Percentiles rank a stretch among this genome's conserved stretches.
Conservation (phyloP, 78 protist genomes). For the Protostelium mycophagum region DNA sequence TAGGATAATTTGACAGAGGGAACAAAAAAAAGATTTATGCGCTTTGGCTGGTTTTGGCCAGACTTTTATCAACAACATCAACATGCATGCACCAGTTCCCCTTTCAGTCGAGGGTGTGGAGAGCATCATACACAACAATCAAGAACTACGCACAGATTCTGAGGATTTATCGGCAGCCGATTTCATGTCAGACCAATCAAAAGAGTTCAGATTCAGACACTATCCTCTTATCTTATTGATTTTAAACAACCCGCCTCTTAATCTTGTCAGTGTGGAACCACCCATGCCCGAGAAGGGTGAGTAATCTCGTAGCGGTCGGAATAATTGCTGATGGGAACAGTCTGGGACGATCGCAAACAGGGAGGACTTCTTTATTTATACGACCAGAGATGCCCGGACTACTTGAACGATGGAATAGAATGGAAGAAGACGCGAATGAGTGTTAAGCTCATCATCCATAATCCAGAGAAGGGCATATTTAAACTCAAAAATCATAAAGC, state of each 20-base stretch:
- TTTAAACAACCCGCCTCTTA: not conserved
- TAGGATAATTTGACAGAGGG: too few species aligned
- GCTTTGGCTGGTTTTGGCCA: too few species aligned
- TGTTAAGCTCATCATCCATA: constrained; percentile 38
- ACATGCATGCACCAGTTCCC: not conserved
- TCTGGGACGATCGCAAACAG: not conserved
- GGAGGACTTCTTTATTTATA: constrained; percentile 40
- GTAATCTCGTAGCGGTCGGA: not conserved
- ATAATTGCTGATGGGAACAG: not conserved
- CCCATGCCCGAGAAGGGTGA: not conserved
- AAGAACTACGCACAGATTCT: not conserved
- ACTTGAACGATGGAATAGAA: constrained; percentile 31
- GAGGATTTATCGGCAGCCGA: not conserved
- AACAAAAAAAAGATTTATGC: too few species aligned
- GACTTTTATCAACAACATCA: too few species aligned
- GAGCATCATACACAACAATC: not conserved
- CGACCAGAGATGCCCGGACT: constrained; percentile 15
- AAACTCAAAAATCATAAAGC: constrained; percentile 55
- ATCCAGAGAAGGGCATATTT: constrained; percentile 10
- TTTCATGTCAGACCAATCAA: not conserved
- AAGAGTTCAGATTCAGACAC: not conserved
- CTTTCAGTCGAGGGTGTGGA: not conserved
- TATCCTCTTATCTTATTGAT: not conserved
- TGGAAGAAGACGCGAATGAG: constrained; percentile 50
- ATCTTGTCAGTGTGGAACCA: not conserved